Base-by-base conservation (phyloP, 2,329 filamentous ascomycete genomes). In the Microsporum audouinii region DNA sequence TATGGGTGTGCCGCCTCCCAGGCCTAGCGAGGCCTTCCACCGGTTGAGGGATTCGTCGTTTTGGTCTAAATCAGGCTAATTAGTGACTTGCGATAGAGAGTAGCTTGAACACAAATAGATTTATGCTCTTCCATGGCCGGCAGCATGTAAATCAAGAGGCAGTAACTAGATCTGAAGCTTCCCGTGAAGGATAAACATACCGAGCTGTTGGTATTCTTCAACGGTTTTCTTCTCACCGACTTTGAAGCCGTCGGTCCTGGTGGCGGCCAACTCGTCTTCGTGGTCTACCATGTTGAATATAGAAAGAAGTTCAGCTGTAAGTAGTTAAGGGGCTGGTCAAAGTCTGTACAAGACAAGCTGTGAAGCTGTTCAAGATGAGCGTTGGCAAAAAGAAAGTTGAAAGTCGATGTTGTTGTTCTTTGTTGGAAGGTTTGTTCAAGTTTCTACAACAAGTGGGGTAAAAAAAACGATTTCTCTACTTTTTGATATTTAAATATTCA, bases 191-290 rank as follows among this genome's bases (percentile, higher is more conserved):
- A 33, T 31, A 43, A 17, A 66, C 88, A 72, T 80, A 95, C 91
- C 94, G 78, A 99, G 88, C 75, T 96, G 82, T 72, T 92, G 83
- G 78, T 96, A 96, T 77, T 96, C 89, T 66, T 92, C 89, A 72
- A 99, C 82, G 69, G 89, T 95, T 84, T 97, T 96, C 87, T 96
- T 96, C 84, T 96, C 90, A 68, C 90, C 91, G 73, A 96, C 88
- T 85, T 95, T 96, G 87, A 96, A 97, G 74, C 92, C 92, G 78
- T 91, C 87, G 67, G 91, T 96, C 79, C 87, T 83, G 79, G 94
- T 88, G 66, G 90, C 87, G 76, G 88, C 81, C 68, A 92, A 84
- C 71, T 97, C 92, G 64, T 96, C 90, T 10, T 89, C 83, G 66
- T 86, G 80, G 69, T 84, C 82, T 67, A 85, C 80, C 87, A 89